Conservation (phyloP, 495 filamentous ascomycete species). For the Aspergillus homomorphus region DNA sequence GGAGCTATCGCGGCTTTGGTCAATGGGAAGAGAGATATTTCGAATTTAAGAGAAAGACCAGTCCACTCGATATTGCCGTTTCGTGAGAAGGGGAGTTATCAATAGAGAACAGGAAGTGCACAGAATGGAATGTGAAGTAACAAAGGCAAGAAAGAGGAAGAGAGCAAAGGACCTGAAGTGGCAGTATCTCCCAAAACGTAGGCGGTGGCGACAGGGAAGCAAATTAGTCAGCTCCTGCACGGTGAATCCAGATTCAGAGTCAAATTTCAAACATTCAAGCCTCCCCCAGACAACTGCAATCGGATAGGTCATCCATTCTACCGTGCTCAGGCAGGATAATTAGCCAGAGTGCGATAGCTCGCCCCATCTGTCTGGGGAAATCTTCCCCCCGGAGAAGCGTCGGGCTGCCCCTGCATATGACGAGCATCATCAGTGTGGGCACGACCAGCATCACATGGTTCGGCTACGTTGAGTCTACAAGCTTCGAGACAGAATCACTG, state of each 20-base stretch:
- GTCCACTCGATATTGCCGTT: background rate
- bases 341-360: background rate
- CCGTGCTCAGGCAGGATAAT: no score
- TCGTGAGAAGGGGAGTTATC: background rate
- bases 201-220: conserved; percentile 10
- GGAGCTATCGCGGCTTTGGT: background rate
- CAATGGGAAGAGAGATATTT: background rate
- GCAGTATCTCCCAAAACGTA: background rate
- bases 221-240: background rate
- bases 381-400: conserved; percentile 1
- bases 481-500: background rate
- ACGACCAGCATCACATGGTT: conserved; percentile 12
- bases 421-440: conserved; percentile 2
- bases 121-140: background rate
- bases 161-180: background rate
- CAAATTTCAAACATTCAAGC: background rate
- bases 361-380: conserved; percentile 1
- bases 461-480: conserved; percentile 6
- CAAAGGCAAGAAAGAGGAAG: background rate
- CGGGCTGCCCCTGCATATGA: conserved; percentile 11
- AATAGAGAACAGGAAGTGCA: background rate
- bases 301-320: background rate
- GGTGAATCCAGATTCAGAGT: background rate
- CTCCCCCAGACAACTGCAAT: background rate
- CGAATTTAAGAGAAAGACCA: background rate